These are phyloP conservation scores for Bolboschoenus planiculmis DNA, from an alignment of 176 grass and related monocot species.

Conservation along the genomic window DNA sequence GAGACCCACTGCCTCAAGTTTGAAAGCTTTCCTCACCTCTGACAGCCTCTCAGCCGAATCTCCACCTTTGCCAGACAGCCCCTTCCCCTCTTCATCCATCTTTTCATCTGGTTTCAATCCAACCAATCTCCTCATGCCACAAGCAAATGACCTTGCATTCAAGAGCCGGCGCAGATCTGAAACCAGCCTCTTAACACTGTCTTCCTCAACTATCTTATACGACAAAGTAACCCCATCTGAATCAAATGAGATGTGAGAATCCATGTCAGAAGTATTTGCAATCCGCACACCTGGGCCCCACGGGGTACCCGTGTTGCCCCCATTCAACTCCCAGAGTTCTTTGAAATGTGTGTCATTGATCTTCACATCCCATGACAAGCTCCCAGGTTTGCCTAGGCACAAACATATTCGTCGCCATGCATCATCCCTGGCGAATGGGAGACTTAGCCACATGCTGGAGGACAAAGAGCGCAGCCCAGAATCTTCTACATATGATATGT, in stretches of 20 bases:
- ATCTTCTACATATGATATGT: constrained; percentile 94
- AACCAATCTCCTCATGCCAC: constrained; percentile 81
- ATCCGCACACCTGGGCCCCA: constrained; percentile 81
- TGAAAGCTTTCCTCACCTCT: constrained; percentile 91
- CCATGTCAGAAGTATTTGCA: constrained; percentile 88
- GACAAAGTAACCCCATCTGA: constrained; percentile 66
- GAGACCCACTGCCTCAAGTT: constrained; percentile 91
- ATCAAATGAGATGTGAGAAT: constrained; percentile 93
- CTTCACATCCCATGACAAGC: constrained; percentile 96
- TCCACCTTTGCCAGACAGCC: constrained; percentile 34
- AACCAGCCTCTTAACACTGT: constrained; percentile 70
- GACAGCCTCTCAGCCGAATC: constrained; percentile 64
- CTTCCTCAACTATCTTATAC: constrained; percentile 74
- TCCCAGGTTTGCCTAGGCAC: constrained; percentile 85
- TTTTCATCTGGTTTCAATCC: constrained; percentile 66
- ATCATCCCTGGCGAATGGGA: constrained; percentile 80
- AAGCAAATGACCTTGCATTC: constrained; percentile 70
- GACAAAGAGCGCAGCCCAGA: constrained; percentile 61
- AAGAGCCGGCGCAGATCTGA: constrained; percentile 74
- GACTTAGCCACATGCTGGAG: constrained; percentile 79
- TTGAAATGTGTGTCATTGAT: constrained; percentile 85
- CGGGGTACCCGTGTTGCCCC: constrained; percentile 51
- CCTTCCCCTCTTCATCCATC: constrained; percentile 52
- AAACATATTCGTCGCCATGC: constrained; percentile 98
- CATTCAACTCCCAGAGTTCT: constrained; percentile 82